These are phyloP conservation scores for Clausena lansium DNA, from an alignment of 345 rosid species.

Conservation along the genomic window DNA sequence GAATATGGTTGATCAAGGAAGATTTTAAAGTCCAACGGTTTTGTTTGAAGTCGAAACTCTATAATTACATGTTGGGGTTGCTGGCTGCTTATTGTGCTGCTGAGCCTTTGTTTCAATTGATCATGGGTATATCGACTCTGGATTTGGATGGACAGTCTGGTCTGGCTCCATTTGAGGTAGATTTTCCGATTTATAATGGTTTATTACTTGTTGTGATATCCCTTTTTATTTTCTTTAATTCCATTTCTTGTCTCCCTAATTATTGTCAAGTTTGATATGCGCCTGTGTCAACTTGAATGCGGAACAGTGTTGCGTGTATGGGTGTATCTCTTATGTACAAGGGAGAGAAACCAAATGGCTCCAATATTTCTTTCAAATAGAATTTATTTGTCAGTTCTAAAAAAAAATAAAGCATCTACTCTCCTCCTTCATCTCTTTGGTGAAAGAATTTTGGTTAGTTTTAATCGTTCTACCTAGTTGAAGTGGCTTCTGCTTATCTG, in stretches of 20 bases:
- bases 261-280: background rate
- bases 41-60: slow-evolving; percentile 74
- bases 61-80: slow-evolving; percentile 58
- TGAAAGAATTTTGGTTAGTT: background rate
- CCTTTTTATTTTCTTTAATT: slow-evolving; percentile 3
- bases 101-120: slow-evolving; percentile 83
- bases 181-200: slow-evolving; percentile 1
- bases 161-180: slow-evolving; percentile 93
- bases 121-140: slow-evolving; percentile 78
- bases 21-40: slow-evolving; percentile 65
- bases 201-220: background rate
- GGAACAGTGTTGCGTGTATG: background rate
- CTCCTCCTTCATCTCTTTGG: background rate
- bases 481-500: slow-evolving; percentile 1
- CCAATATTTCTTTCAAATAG: background rate
- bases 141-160: slow-evolving; percentile 71
- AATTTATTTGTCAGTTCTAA: background rate
- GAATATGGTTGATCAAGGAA: slow-evolving; percentile 70
- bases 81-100: slow-evolving; percentile 74
- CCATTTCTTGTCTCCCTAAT: background rate
- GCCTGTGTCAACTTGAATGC: background rate
- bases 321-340: background rate
- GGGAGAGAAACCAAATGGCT: background rate
- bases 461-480: background rate
- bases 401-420: background rate